These are phyloP conservation scores for Podospora tetraspora DNA, from an alignment of 495 filamentous ascomycete species.

Conservation along the genomic window DNA sequence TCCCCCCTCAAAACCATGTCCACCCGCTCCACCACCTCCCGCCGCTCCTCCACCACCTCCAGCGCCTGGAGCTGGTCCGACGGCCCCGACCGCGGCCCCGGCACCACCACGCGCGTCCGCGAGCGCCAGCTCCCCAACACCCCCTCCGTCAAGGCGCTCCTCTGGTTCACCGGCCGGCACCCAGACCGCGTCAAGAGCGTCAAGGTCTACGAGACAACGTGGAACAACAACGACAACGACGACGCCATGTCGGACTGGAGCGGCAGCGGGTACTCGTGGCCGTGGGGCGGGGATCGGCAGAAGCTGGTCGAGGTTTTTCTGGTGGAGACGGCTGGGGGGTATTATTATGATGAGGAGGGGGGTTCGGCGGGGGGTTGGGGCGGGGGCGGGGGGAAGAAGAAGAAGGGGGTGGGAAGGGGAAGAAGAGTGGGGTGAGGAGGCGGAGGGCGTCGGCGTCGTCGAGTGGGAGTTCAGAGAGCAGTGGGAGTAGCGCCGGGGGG, in stretches of 20 bases:
- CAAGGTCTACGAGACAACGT: slow-evolving; percentile 22
- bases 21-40: slow-evolving; percentile 11
- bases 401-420: not conserved
- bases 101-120: slow-evolving; percentile 10
- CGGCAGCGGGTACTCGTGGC: slow-evolving; percentile 5
- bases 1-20: not conserved
- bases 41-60: slow-evolving; percentile 14
- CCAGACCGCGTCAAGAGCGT: slow-evolving; percentile 25
- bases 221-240: slow-evolving; percentile 20
- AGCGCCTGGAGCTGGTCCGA: slow-evolving; percentile 4
- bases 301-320: not conserved
- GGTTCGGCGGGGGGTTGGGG: not conserved
- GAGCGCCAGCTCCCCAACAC: slow-evolving; percentile 20
- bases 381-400: not conserved
- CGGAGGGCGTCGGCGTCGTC: not conserved
- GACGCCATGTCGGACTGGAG: slow-evolving; percentile 19
- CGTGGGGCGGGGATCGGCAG: not conserved
- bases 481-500: not conserved
- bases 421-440: not conserved
- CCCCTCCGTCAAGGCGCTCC: slow-evolving; percentile 17
- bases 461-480: not conserved
- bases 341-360: not conserved
- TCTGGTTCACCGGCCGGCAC: slow-evolving; percentile 23
- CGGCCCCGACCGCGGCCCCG: slow-evolving; percentile 5
- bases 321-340: not conserved